A percentile compares a stretch with the other conserved stretches of the same genome.
Conservation (phyloP, 1,284 basidiomycete genomes). For the Apiotrichum brassicae region DNA sequence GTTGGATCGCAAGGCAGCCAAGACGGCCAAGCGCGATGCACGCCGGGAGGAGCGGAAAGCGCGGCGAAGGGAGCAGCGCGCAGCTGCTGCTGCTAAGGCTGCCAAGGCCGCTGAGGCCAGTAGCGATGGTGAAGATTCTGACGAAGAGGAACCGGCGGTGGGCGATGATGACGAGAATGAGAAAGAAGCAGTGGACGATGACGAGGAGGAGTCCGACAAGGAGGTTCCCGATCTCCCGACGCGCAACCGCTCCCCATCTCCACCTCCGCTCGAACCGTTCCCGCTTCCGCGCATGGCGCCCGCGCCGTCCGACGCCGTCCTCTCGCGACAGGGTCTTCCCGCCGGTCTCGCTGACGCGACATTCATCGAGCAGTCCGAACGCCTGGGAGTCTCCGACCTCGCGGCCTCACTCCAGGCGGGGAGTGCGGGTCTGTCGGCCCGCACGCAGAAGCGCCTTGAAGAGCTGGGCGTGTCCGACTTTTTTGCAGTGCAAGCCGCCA, state of each 20-base stretch:
- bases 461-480: conserved; percentile 73
- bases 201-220: conserved; percentile 13
- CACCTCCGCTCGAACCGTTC: conserved; percentile 52
- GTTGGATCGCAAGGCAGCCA: conserved; percentile 4
- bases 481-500: conserved; percentile 57
- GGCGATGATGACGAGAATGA: conserved; percentile 12
- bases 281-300: conserved; percentile 64
- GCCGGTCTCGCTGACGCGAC: conserved; percentile 65
- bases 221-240: conserved; percentile 17
- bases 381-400: conserved; percentile 51
- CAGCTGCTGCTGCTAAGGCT: neutral
- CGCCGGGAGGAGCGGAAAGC: neutral
- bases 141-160: conserved; percentile 17
- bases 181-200: conserved; percentile 11
- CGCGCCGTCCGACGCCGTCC: conserved; percentile 61
- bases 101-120: neutral
- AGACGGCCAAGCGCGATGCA: conserved; percentile 4
- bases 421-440: conserved; percentile 55
- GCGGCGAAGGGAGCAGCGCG: neutral
- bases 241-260: conserved; percentile 15
- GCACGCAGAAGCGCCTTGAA: conserved; percentile 58
- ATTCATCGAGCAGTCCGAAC: conserved; percentile 58
- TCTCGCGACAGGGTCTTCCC: conserved; percentile 72
- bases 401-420: conserved; percentile 40
- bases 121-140: neutral